Conservation (phyloP, 2,329 filamentous ascomycete species). For the Aspergillus floridensis region DNA sequence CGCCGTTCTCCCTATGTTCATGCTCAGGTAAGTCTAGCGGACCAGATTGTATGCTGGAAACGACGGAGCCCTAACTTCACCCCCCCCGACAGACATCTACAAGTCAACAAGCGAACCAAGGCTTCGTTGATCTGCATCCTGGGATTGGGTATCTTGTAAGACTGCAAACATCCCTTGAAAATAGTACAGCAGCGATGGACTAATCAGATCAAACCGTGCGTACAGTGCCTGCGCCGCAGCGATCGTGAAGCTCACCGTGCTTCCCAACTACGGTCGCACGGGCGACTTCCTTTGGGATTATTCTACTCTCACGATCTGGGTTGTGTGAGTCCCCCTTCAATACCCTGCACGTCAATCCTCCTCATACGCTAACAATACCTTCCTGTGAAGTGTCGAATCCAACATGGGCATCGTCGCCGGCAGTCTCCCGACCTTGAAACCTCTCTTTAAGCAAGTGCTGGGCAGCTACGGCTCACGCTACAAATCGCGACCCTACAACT, state of each 20-base stretch:
- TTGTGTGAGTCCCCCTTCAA: constrained; percentile 22
- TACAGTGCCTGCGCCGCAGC: constrained; percentile 41
- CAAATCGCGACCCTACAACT: constrained; percentile 13
- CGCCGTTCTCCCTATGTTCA: constrained; percentile 41
- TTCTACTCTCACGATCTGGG: constrained; percentile 51
- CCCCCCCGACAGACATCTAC: constrained; percentile 25
- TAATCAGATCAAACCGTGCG: background rate
- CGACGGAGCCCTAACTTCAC: background rate
- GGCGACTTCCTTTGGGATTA: constrained; percentile 49
- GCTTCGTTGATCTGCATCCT: constrained; percentile 39
- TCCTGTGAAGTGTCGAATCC: constrained; percentile 22
- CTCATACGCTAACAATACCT: no score
- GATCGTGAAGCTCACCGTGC: constrained; percentile 43
- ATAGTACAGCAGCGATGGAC: no score
- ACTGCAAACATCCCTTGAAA: background rate
- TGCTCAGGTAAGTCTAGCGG: constrained; percentile 30
- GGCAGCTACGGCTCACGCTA: constrained; percentile 18
- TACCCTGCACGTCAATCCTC: no score
- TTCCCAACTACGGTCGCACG: constrained; percentile 40
- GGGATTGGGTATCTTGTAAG: constrained; percentile 45
- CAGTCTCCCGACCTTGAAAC: constrained; percentile 32
- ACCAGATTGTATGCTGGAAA: no score
- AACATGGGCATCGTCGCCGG: constrained; percentile 33
- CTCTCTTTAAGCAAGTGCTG: constrained; percentile 30
- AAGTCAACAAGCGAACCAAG: constrained; percentile 40